Evolutionary conservation across 2,329 filamentous ascomycete species (phyloP).

Genomic region (Colletotrichum somersetense): DNA sequence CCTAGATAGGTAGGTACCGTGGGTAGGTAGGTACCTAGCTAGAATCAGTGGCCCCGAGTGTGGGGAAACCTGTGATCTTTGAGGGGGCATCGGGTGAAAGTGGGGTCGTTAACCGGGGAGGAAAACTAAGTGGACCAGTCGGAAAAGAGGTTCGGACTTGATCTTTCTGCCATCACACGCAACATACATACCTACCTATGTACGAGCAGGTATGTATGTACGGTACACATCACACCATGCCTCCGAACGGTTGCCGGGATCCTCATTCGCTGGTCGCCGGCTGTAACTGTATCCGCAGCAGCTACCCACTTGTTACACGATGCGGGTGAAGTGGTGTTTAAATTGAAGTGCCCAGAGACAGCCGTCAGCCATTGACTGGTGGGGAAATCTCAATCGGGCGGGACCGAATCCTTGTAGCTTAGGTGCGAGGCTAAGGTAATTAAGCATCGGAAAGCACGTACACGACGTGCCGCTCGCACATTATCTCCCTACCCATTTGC

Average conservation of each 20-base stretch:
- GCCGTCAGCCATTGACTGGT: conserved; percentile 38
- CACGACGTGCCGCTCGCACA: background rate
- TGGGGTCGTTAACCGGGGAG: background rate
- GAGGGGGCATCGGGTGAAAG: background rate
- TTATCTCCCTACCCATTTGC: too few relatives aligned
- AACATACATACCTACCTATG: background rate
- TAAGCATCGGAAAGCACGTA: conserved; percentile 16
- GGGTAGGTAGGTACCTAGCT: too few relatives aligned
- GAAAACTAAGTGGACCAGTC: background rate
- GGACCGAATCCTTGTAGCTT: conserved; percentile 8
- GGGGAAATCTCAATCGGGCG: conserved; percentile 38
- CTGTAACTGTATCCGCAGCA: background rate
- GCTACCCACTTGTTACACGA: conserved; percentile 1
- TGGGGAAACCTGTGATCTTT: conserved; percentile 9
- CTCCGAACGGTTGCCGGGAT: conserved; percentile 14
- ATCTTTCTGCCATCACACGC: background rate
- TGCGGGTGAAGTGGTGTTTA: conserved; percentile 18
- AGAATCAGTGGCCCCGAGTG: background rate
- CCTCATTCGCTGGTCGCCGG: conserved; percentile 1
- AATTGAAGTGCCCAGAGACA: conserved; percentile 29
- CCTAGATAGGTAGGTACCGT: too few relatives aligned
- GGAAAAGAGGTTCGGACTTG: background rate
- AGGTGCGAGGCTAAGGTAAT: background rate
- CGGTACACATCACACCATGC: conserved; percentile 10
- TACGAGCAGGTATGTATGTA: too few relatives aligned